These are phyloP conservation scores for Sungouiella blattae DNA, from an alignment of 805 yeast species.

Conservation along the genomic window DNA sequence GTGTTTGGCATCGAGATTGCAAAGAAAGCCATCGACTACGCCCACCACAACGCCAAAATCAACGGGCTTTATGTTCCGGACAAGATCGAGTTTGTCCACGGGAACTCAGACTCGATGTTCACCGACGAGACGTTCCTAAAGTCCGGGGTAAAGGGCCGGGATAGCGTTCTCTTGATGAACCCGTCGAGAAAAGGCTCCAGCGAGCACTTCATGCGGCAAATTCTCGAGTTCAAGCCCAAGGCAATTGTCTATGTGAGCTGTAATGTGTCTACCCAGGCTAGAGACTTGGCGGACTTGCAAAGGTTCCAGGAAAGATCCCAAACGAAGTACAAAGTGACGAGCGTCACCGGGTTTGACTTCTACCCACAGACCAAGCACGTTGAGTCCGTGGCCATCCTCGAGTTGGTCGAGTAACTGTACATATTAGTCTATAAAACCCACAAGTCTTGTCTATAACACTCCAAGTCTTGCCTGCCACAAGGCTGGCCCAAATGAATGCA, in stretches of 20 bases:
- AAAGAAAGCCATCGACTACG: slow-evolving; percentile 28
- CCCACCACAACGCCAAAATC: slow-evolving; percentile 35
- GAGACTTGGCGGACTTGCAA: slow-evolving; percentile 34
- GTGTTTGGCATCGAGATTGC: slow-evolving; percentile 43
- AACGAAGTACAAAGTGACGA: slow-evolving; percentile 14
- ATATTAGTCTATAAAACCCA: no score
- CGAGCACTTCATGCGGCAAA: slow-evolving; percentile 30
- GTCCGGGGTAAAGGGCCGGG: slow-evolving; percentile 26
- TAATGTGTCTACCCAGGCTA: slow-evolving; percentile 44
- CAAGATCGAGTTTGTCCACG: slow-evolving; percentile 31
- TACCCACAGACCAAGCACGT: slow-evolving; percentile 60
- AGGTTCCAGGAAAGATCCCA: slow-evolving; percentile 16
- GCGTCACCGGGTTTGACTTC: slow-evolving; percentile 41
- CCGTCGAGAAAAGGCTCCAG: slow-evolving; percentile 45
- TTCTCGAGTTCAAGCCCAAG: slow-evolving; percentile 34
- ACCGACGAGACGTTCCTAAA: slow-evolving; percentile 19
- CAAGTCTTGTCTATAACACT: no score
- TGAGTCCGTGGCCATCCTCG: slow-evolving; percentile 50
- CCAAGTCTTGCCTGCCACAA: neutral
- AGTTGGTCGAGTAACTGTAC: slow-evolving; percentile 8
- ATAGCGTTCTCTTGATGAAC: slow-evolving; percentile 40
- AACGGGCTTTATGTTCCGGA: slow-evolving; percentile 31
- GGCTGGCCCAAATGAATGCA: no score
- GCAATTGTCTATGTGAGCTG: slow-evolving; percentile 42
- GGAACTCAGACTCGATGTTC: slow-evolving; percentile 38